These are phyloP conservation scores for Quercus gilva DNA, from an alignment of 306 rosid genomes.

Conservation along the genomic window DNA sequence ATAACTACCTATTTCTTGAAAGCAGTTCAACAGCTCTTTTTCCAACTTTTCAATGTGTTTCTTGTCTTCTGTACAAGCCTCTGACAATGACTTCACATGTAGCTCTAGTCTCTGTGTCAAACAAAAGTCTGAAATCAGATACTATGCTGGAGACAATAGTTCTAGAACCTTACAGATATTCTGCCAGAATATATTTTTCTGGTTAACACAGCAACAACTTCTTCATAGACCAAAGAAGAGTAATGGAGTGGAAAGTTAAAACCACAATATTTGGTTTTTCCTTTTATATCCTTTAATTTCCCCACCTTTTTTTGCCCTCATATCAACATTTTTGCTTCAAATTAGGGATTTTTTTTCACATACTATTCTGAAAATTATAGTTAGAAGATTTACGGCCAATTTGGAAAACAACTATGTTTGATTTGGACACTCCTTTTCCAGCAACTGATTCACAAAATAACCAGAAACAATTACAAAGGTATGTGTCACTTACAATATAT, in stretches of 20 bases:
- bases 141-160: background rate
- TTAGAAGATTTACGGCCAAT: background rate
- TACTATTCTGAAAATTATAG: background rate
- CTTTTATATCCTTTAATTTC: background rate
- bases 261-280: background rate
- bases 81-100: conserved; percentile 52
- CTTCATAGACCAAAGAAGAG: background rate
- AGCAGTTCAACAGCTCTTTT: conserved; percentile 75
- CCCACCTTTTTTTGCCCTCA: background rate
- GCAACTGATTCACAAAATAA: background rate
- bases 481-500: background rate
- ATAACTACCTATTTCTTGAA: conserved; percentile 78
- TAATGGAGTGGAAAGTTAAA: conserved; percentile 14
- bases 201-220: conserved; percentile 5
- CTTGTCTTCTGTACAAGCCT: conserved; percentile 56
- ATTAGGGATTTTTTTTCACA: background rate
- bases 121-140: conserved; percentile 30
- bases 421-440: background rate
- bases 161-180: background rate
- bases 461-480: background rate
- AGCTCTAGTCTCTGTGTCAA: conserved; percentile 56
- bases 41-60: conserved; percentile 56
- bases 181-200: background rate
- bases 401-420: background rate
- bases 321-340: background rate